phyloP scores from a whole-genome alignment of 345 rosid species.

The Euphorbia peplus region DNA sequence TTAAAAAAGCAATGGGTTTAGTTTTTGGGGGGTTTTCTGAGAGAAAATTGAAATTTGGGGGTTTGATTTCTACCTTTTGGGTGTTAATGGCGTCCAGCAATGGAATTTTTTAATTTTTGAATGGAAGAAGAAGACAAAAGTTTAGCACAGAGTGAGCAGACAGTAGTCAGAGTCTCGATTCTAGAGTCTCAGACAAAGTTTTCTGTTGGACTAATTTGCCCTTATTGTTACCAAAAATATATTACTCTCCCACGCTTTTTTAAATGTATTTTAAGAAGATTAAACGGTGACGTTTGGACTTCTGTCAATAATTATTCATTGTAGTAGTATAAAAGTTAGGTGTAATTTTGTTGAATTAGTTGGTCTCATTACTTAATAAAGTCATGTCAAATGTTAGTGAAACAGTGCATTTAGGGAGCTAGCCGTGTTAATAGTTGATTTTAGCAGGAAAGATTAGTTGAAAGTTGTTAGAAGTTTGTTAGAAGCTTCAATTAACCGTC shows the following conservation, averaged over 20 bases:
- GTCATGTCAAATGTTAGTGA: no score
- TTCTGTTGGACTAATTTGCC: slow-evolving; percentile 32
- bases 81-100: slow-evolving; percentile 18
- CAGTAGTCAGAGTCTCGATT: slow-evolving; percentile 39
- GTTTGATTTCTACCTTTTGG: slow-evolving; percentile 12
- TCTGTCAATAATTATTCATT: no score
- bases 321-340: no score
- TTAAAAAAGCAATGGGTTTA: not conserved
- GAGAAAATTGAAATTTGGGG: slow-evolving; percentile 4
- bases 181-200: slow-evolving; percentile 16
- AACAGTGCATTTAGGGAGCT: no score
- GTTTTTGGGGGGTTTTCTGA: not conserved
- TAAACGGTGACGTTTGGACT: not conserved
- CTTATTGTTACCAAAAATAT: no score
- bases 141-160: slow-evolving; percentile 26
- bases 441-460: no score
- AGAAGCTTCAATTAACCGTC: no score
- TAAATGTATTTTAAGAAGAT: not conserved
- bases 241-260: no score
- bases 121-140: slow-evolving; percentile 23
- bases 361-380: no score
- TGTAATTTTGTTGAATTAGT: no score
- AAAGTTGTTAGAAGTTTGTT: no score
- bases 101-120: not conserved
- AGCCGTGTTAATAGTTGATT: no score